A percentile compares a stretch with the other conserved stretches of the same genome.
These are phyloP conservation scores for Penicillium sclerotigenum DNA, from an alignment of 2,329 filamentous ascomycete genomes.

Conservation along the genomic window DNA sequence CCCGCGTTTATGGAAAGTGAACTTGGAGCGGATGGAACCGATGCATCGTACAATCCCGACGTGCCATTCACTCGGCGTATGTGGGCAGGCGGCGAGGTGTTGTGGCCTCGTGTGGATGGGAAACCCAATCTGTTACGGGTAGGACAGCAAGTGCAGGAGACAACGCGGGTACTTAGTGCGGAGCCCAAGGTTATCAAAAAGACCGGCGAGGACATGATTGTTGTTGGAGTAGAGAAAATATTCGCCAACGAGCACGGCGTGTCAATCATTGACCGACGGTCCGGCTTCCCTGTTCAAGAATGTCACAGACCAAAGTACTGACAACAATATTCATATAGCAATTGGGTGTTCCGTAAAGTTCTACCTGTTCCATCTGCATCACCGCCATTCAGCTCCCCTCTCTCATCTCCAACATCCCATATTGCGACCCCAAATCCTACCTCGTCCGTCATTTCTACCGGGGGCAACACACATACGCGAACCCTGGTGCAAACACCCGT, in stretches of 20 bases:
- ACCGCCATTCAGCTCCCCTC: background rate
- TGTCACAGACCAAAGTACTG: background rate
- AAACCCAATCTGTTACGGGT: conserved; percentile 47
- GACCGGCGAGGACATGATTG: conserved; percentile 59
- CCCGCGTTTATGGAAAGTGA: conserved; percentile 53
- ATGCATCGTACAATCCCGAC: conserved; percentile 58
- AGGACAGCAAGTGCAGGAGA: conserved; percentile 56
- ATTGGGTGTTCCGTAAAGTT: conserved; percentile 47
- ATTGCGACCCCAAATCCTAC: conserved; percentile 13
- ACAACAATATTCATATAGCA: conserved; percentile 23
- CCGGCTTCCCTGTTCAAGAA: background rate
- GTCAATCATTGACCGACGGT: conserved; percentile 56
- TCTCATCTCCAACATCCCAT: conserved; percentile 12
- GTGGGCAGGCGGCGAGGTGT: conserved; percentile 64
- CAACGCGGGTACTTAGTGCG: conserved; percentile 54
- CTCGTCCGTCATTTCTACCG: conserved; percentile 20
- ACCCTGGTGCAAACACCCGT: conserved; percentile 38
- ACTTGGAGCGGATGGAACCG: conserved; percentile 60
- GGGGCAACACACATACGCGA: conserved; percentile 29
- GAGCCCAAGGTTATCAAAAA: conserved; percentile 54
- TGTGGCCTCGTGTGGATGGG: conserved; percentile 44
- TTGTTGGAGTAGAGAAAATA: conserved; percentile 63
- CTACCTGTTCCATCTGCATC: conserved; percentile 23
- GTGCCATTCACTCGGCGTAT: conserved; percentile 61
- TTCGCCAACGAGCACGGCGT: conserved; percentile 53